Evolutionary conservation across 495 filamentous ascomycete genomes (phyloP), one percentile per base, ranked within the genome.

Genomic region (Podospora didyma): DNA sequence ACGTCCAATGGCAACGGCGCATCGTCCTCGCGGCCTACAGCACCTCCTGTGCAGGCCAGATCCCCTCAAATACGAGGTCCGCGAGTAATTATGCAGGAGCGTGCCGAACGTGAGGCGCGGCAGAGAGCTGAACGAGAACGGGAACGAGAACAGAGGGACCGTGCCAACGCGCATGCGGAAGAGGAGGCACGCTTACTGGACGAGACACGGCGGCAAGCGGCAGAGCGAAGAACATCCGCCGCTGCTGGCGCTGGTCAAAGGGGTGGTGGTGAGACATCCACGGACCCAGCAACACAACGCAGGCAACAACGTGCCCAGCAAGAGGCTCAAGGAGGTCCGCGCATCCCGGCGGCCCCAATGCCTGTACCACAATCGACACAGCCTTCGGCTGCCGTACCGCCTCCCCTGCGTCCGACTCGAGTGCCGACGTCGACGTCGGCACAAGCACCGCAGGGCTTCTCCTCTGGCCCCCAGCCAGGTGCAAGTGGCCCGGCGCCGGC

Each of bases 71-170:
- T 83, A 50, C 74, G 75, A 56, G 78, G 79, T 35, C 89, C 89
- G 22, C 84, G 84, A 26, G 82, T 88, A 61, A 88, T 92, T 44
- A 90, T 91, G 88, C 81, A 84, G 62, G 82, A 88, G 61, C 84
- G 88, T 53, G 61, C 62, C 19, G 70, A 72, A 55, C 80, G 87
- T 37, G 87, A 91, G 67, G 87, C 86, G 19, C 74, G 83, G 53
- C 79, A 76, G 51, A 82, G 79, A 62, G 84, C 84, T 4, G 26
- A 31, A 31, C 26, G 26, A 31, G 26, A 31, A 31, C 26, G 26
- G 19, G 84, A 87, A 62, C 77, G 82, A 28, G 80, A 82, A 60
- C 69, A 73, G 55, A 63, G 73, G 62, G 68, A 78, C 65, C 70
- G 74, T 53, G 69, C 66, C 3, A 31, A 31, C 26, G 26, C 26